Evolutionary conservation across 1,139 yeast species (phyloP), one percentile per base, ranked within the genome.

Genomic region (Dujonia santamariae): DNA sequence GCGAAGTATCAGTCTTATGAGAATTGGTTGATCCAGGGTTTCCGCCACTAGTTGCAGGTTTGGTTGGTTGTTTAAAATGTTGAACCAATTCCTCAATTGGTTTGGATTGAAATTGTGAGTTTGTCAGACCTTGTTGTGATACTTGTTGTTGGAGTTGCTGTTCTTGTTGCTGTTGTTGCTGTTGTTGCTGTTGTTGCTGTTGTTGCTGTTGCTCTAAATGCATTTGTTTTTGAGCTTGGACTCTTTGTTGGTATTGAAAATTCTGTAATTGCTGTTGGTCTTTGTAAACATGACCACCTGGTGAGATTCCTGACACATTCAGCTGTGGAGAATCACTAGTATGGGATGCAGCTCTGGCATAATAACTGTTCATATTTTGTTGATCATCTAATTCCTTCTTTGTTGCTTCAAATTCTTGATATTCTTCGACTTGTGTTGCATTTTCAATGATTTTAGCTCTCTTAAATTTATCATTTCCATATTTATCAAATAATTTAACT

Each of bases 391-490:
- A 16, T 25, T 35, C 61, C 37, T 56, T 56, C 30, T 52, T 48
- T 29, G 48, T 50, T 25, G 64, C 63, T 30, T 40, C 47, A 30
- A 51, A 36, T 36, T 67, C 74, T 37, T 61, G 68, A 45, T 54
- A 54, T 43, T 65, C 70, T 7, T 68, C 73, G 29, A 61, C 53
- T 37, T 53, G 58, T 23, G 61, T 55, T 7, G 66, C 63, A 37
- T 57, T 60, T 42, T 67, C 73, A 39, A 69, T 68, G n/a, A 68
- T 59, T 32, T 54, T 51, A 1, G 74, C 73, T 32, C 76, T 48
- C 51, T 69, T 63, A 34, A 62, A 54, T 41, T 67, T 68, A 43
- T 68, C 71, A 44, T 66, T 58, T 20, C 73, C 75, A 47, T 67
- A 66, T 43, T 68, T 70, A 34, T 70, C 75, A 40, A 68, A 69